Evolutionary conservation across 106 monocot genomes (phyloP).

Genomic region (Narthecium ossifragum): DNA sequence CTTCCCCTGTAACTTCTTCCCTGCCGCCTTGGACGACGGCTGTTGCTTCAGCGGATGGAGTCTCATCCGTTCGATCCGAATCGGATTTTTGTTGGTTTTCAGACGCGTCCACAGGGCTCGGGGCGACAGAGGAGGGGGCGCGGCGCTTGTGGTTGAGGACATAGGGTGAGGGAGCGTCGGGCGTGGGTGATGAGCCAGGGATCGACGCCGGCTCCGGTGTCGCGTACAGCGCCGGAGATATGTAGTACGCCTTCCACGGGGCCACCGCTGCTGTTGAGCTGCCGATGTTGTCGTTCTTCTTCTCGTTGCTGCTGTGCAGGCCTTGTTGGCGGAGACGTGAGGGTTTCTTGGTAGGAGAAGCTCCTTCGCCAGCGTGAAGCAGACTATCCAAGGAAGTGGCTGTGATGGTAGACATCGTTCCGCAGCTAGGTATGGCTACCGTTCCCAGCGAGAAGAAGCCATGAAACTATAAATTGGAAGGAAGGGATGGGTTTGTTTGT

Average conservation of each 20-base stretch:
- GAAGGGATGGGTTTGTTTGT: no score
- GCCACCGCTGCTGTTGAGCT: background rate
- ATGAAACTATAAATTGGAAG: no score
- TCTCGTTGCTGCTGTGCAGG: no score
- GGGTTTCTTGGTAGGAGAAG: no score
- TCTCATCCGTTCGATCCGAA: background rate
- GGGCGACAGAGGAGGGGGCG: background rate
- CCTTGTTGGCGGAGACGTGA: no score
- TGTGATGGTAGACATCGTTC: background rate
- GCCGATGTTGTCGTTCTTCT: no score
- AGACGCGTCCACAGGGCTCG: background rate
- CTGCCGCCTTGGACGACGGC: no score
- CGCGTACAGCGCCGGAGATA: conserved; percentile 28
- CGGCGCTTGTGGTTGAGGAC: conserved; percentile 36
- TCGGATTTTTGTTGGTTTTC: no score
- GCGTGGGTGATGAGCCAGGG: conserved; percentile 10
- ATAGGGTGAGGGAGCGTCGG: conserved; percentile 23
- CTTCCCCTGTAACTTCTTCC: no score
- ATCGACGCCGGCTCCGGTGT: conserved; percentile 19
- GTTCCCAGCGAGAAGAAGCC: no score
- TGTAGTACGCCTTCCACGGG: background rate
- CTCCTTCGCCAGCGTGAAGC: background rate
- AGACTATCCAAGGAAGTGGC: background rate
- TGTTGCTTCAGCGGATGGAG: background rate
- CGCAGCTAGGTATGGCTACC: no score